Evolutionary conservation across 2,329 filamentous ascomycete genomes (phyloP).

Genomic region (Paramyrothecium roridum): DNA sequence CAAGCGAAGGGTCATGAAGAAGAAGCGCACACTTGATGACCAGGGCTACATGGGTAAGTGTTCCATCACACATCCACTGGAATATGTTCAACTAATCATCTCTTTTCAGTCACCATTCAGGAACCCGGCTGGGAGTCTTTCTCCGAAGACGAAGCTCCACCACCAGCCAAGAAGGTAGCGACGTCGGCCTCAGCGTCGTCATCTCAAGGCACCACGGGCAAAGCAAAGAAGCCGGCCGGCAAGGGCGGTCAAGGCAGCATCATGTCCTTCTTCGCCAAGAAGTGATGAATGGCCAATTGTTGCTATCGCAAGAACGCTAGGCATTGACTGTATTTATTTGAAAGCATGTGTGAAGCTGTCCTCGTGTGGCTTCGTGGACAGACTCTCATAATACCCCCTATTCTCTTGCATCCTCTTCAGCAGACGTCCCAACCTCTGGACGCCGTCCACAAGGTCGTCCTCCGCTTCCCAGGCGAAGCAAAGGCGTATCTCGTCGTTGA

Average conservation of each 20-base stretch:
- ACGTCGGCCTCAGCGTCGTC: conserved; percentile 44
- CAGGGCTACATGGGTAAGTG: conserved; percentile 81
- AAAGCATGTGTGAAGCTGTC: conserved; percentile 15
- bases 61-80: neutral
- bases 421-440: conserved; percentile 57
- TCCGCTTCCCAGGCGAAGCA: conserved; percentile 74
- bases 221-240: conserved; percentile 51
- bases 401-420: conserved; percentile 27
- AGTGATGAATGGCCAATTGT: conserved; percentile 35
- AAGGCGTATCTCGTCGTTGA: conserved; percentile 59
- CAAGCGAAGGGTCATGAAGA: conserved; percentile 78
- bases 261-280: conserved; percentile 90
- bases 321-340: conserved; percentile 16
- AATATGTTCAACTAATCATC: conserved; percentile 1
- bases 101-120: conserved; percentile 71
- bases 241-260: conserved; percentile 75
- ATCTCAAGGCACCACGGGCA: conserved; percentile 32
- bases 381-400: conserved; percentile 18
- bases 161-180: conserved; percentile 46
- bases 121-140: conserved; percentile 88
- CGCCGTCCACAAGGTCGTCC: conserved; percentile 61
- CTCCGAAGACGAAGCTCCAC: conserved; percentile 77
- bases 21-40: conserved; percentile 81
- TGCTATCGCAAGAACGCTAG: neutral
- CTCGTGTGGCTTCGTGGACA: conserved; percentile 8